Evolutionary conservation across 1,284 basidiomycete species (phyloP).

Genomic region (Ustilago esculenta): DNA sequence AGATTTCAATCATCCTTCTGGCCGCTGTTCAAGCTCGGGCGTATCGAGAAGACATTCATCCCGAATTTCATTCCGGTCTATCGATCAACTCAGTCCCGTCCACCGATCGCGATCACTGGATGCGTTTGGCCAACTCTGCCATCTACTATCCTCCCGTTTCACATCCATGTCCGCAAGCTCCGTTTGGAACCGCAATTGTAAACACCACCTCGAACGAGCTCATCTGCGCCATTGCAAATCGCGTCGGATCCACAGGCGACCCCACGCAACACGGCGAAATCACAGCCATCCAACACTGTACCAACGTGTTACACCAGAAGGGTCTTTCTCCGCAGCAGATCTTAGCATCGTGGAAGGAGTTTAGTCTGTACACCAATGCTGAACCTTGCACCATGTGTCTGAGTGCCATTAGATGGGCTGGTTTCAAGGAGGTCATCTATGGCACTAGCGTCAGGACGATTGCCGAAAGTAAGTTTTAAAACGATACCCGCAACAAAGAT

Average conservation of each 20-base stretch:
- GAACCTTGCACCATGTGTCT: constrained; percentile 60
- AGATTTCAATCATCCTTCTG: background rate
- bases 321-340: constrained; percentile 48
- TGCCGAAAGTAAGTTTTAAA: constrained; percentile 43
- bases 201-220: constrained; percentile 58
- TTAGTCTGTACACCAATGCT: constrained; percentile 50
- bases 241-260: constrained; percentile 53
- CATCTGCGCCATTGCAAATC: constrained; percentile 52
- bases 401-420: constrained; percentile 54
- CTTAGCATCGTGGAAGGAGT: constrained; percentile 42
- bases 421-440: constrained; percentile 57
- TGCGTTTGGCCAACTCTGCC: constrained; percentile 38
- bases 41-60: constrained; percentile 25
- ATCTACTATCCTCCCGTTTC: constrained; percentile 28
- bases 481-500: no score
- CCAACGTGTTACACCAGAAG: constrained; percentile 38
- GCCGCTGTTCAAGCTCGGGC: background rate
- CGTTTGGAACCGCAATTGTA: constrained; percentile 41
- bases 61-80: constrained; percentile 45
- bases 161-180: constrained; percentile 41
- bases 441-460: constrained; percentile 53
- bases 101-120: constrained; percentile 37
- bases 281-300: constrained; percentile 48
- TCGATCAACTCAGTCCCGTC: constrained; percentile 46
- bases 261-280: constrained; percentile 57